phyloP scores from a whole-genome alignment of 176 grass and related monocot species.

The Musa beccarii region DNA sequence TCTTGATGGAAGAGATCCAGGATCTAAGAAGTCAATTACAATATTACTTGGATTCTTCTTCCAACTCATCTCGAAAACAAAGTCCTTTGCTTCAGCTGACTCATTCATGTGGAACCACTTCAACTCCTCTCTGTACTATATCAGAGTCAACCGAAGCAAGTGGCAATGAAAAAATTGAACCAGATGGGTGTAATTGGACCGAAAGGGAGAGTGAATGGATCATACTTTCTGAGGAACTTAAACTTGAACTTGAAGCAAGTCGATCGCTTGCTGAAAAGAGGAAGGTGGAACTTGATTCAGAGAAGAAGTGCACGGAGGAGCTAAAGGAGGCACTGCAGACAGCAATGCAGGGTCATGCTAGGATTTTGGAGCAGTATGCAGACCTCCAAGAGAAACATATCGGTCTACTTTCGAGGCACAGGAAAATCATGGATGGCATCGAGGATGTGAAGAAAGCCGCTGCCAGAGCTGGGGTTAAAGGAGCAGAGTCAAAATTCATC shows the following conservation, averaged over 20 bases:
- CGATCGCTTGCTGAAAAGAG: slow-evolving; percentile 43
- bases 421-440: slow-evolving; percentile 67
- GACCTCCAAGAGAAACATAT: slow-evolving; percentile 97
- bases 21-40: slow-evolving; percentile 77
- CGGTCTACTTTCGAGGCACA: slow-evolving; percentile 54
- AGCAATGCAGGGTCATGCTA: slow-evolving; percentile 81
- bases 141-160: slow-evolving; percentile 39
- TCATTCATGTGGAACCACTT: slow-evolving; percentile 20
- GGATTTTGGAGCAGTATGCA: slow-evolving; percentile 87
- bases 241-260: slow-evolving; percentile 57
- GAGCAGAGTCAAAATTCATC: slow-evolving; percentile 58
- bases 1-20: slow-evolving; percentile 86
- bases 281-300: slow-evolving; percentile 56
- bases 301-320: slow-evolving; percentile 81
- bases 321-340: slow-evolving; percentile 83
- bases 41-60: slow-evolving; percentile 58
- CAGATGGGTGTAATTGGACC: slow-evolving; percentile 30
- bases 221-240: slow-evolving; percentile 73
- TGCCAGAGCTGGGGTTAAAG: slow-evolving; percentile 61
- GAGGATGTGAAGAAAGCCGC: slow-evolving; percentile 77
- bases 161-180: slow-evolving; percentile 28
- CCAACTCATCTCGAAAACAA: slow-evolving; percentile 30
- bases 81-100: slow-evolving; percentile 28
- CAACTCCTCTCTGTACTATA: slow-evolving; percentile 26
- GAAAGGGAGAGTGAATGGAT: slow-evolving; percentile 81